Evolutionary conservation across 2,329 filamentous ascomycete species (phyloP).

Genomic region (Stagonosporopsis chrysanthemi): DNA sequence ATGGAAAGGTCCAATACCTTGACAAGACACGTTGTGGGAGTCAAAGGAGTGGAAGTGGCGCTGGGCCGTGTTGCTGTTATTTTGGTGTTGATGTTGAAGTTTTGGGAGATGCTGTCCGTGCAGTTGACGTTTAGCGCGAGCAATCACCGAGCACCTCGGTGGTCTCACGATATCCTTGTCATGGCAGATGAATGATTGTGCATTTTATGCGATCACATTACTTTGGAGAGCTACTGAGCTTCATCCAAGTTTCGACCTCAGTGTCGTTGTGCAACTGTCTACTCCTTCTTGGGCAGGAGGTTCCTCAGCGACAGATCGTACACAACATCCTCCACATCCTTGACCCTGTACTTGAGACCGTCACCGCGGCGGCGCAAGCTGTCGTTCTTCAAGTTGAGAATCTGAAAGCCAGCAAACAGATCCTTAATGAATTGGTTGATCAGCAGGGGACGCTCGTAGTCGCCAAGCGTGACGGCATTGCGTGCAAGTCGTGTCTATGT

Average conservation of each 20-base stretch:
- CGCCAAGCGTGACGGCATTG: conserved; percentile 91
- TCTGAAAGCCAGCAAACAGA: conserved; percentile 92
- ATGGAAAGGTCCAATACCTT: not conserved
- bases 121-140: conserved; percentile 21
- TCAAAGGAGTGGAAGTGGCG: conserved; percentile 32
- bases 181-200: not conserved
- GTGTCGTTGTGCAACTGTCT: not conserved
- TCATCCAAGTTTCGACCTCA: not conserved
- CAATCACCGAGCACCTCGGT: conserved; percentile 24
- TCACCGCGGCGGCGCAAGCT: conserved; percentile 85
- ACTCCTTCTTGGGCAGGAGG: conserved; percentile 61
- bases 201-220: not conserved
- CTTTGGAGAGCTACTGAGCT: not conserved
- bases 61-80: conserved; percentile 26
- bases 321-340: conserved; percentile 97
- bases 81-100: conserved; percentile 19
- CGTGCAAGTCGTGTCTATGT: conserved; percentile 79
- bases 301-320: conserved; percentile 93
- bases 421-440: conserved; percentile 96
- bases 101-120: conserved; percentile 30
- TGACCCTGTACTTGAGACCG: conserved; percentile 95
- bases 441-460: conserved; percentile 83
- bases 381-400: conserved; percentile 97
- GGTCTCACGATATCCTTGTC: conserved; percentile 2
- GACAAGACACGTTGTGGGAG: not conserved